phyloP scores from a whole-genome alignment of 2,329 filamentous ascomycete species.

The Cordyceps tenuipes region DNA sequence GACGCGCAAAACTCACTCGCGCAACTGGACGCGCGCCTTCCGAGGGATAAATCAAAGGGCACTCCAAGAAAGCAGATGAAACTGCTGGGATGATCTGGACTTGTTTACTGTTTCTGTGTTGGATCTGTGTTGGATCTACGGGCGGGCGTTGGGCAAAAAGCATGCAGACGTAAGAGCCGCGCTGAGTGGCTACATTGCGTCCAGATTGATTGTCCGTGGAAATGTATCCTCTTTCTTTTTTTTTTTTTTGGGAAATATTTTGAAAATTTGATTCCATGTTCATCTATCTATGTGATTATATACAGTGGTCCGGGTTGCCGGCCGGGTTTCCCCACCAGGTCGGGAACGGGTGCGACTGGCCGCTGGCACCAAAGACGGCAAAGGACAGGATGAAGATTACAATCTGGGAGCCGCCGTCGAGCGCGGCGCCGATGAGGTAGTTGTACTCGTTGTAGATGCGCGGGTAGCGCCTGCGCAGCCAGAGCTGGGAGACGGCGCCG shows the following conservation, averaged over 20 bases:
- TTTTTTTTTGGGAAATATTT: no score
- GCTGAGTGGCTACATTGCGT: neutral
- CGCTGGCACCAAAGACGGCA: constrained; percentile 19
- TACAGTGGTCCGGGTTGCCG: constrained; percentile 15
- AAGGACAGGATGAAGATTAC: constrained; percentile 22
- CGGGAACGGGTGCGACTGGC: constrained; percentile 16
- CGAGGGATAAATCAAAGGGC: neutral
- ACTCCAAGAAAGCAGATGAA: constrained; percentile 2
- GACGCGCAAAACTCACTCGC: neutral
- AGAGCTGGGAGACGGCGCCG: constrained; percentile 24
- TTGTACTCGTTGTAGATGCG: constrained; percentile 22
- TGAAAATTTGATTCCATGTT: no score
- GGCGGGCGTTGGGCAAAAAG: neutral
- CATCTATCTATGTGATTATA: neutral
- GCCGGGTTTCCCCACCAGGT: constrained; percentile 16
- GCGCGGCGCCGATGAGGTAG: constrained; percentile 19
- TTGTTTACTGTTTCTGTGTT: neutral
- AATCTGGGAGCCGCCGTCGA: constrained; percentile 21
- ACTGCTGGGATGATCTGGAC: neutral
- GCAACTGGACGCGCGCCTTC: neutral
- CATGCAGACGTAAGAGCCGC: neutral
- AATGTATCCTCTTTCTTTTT: no score
- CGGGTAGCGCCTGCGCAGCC: constrained; percentile 18
- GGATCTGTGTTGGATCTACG: neutral
- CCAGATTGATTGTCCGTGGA: neutral